Conservation (phyloP, 331 rosid species). For the Malus hybrid region DNA sequence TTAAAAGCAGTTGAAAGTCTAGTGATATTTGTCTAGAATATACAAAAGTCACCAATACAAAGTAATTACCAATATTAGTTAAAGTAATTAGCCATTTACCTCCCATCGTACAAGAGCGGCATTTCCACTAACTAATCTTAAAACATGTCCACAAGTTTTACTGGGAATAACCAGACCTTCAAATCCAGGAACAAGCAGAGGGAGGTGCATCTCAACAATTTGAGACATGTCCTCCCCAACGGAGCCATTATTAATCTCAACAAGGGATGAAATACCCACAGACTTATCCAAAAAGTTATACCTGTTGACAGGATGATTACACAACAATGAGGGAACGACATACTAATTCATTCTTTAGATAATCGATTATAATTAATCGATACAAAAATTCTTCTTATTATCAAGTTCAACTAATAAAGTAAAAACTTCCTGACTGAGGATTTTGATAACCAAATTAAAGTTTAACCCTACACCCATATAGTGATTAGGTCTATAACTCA, state of each 20-base stretch:
- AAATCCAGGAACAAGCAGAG: conserved; percentile 62
- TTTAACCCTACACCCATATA: neutral
- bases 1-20: neutral
- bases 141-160: conserved; percentile 61
- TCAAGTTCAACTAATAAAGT: neutral
- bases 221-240: conserved; percentile 31
- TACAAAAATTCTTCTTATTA: neutral
- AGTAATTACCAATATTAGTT: neutral
- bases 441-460: neutral
- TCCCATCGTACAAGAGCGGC: conserved; percentile 95
- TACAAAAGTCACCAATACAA: neutral
- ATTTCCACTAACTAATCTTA: conserved; percentile 54
- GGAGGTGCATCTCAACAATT: conserved; percentile 46
- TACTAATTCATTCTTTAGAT: neutral
- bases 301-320: conserved; percentile 42
- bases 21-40: neutral
- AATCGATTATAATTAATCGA: neutral
- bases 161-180: conserved; percentile 74
- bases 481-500: neutral
- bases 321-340: conserved; percentile 2
- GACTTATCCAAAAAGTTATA: conserved; percentile 78
- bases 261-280: conserved; percentile 71
- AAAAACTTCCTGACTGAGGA: neutral
- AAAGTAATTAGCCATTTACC: conserved; percentile 35
- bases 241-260: conserved; percentile 44